Evolutionary conservation across 1,284 basidiomycete species (phyloP).

Genomic region (Prillingera fragicola): DNA sequence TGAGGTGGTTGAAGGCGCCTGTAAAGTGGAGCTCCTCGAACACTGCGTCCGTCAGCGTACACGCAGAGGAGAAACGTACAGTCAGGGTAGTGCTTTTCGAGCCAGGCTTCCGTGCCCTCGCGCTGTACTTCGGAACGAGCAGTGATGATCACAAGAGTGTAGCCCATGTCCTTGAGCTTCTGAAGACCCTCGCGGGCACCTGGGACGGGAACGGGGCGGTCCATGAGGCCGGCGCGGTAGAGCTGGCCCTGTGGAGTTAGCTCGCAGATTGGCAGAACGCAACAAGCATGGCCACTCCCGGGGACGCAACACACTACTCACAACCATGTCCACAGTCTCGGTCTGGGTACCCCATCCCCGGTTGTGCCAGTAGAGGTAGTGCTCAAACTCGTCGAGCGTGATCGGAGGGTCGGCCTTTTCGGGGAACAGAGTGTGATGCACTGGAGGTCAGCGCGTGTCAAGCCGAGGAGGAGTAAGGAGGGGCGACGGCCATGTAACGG

Average conservation of each 20-base stretch:
- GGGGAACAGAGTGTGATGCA: conserved; percentile 59
- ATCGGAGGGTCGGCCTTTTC: conserved; percentile 55
- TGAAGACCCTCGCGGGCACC: conserved; percentile 62
- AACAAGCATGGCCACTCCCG: too few relatives aligned
- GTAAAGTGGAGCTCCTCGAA: conserved; percentile 69
- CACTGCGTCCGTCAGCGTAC: conserved; percentile 40
- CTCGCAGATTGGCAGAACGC: background rate
- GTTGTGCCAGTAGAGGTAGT: conserved; percentile 57
- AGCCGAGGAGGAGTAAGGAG: background rate
- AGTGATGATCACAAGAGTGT: conserved; percentile 63
- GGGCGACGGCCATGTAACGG: conserved; percentile 1
- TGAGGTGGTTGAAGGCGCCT: conserved; percentile 57
- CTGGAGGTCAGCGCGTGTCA: conserved; percentile 28
- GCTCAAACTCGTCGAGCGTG: conserved; percentile 59
- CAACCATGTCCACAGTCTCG: conserved; percentile 41
- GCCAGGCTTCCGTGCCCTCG: conserved; percentile 62
- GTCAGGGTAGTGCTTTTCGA: conserved; percentile 62
- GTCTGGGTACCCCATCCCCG: conserved; percentile 66
- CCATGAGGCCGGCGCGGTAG: conserved; percentile 48
- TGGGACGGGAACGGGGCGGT: conserved; percentile 51
- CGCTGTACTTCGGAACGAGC: conserved; percentile 59
- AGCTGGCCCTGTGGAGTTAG: conserved; percentile 6
- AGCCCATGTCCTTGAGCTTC: conserved; percentile 59
- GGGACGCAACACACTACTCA: conserved; percentile 20
- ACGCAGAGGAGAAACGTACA: conserved; percentile 24